These are phyloP conservation scores for Helenozyma rhizophorensis DNA, from an alignment of 805 yeast species.

Conservation along the genomic window DNA sequence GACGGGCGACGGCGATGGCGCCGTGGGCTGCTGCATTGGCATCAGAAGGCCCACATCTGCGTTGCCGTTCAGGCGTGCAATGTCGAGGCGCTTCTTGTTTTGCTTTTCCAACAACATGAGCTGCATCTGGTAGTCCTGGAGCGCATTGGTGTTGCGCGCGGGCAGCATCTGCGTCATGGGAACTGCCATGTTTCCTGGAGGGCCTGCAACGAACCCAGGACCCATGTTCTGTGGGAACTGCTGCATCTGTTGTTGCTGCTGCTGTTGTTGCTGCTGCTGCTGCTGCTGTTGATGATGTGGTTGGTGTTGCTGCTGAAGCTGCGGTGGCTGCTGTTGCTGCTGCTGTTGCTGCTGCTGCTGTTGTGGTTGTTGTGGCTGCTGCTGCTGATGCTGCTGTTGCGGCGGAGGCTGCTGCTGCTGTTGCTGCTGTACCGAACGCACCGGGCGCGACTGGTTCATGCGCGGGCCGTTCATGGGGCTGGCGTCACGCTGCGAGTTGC, in stretches of 20 bases:
- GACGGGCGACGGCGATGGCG: constrained; percentile 29
- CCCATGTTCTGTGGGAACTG: constrained; percentile 1
- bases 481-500: constrained; percentile 1
- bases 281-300: constrained; percentile 3
- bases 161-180: constrained; percentile 9
- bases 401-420: constrained; percentile 7
- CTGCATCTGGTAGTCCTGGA: constrained; percentile 81
- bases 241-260: constrained; percentile 2
- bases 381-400: no score
- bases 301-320: background rate
- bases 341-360: constrained; percentile 7
- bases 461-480: constrained; percentile 5
- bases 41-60: constrained; percentile 5
- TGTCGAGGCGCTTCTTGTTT: constrained; percentile 63
- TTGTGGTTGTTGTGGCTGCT: no score
- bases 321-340: constrained; percentile 3
- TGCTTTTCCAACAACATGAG: constrained; percentile 70
- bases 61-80: constrained; percentile 36
- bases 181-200: constrained; percentile 1
- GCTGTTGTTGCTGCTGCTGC: no score
- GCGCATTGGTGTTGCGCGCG: constrained; percentile 46
- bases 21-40: constrained; percentile 11
- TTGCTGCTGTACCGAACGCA: constrained; percentile 6
- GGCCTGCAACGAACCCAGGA: background rate
- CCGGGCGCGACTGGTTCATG: constrained; percentile 4